Evolutionary conservation across 139 green algal genomes (phyloP), one percentile per base, ranked within the genome.

Genomic region (Nannochloris sp.): DNA sequence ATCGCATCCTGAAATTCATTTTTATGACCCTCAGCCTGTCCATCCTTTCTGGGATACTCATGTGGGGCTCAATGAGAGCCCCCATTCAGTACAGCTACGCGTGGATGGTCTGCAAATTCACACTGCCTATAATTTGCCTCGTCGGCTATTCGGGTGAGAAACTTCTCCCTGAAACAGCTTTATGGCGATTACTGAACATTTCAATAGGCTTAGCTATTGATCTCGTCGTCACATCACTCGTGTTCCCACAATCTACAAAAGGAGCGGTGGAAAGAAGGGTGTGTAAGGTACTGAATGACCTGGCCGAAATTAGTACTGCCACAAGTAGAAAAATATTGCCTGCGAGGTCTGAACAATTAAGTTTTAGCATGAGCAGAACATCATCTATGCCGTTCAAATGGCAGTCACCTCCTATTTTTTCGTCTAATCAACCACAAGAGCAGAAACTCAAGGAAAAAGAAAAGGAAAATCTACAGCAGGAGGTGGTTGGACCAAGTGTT

Each of bases 101-200:
- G 4, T 23, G 23, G 24, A 45, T 39, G 23, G 57, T 64, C 25
- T 7, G 25, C 8, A 72, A 65, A 35, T 65, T 72, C 54, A 72
- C 65, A 13, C 61, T 44, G 12, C 37, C 65, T 14, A 38, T 23
- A 37, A 10, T 31, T 36, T 25, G 12, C 12, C 35, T 3, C 3
- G 34, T 44, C 51, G 64, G 65, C 37, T 72, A 72, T 37, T 27
- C 54, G 3, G 4, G 6, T 1, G 29, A 37, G 4, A 39, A 15
- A 31, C 46, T 56, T 3, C n/a, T 35, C 29, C 62, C 53, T 46
- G 14, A 24, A 25, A 72, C 53, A 0, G 65, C 65, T 34, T 27
- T 54, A 1, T 72, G 31, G 27, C 65, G 65, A 31, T 35, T 65
- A 31, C 3, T 29, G 57, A 72, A 72, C 65, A 72, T 72, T 8